Percentiles rank a stretch among this genome's conserved stretches.
phyloP scores from a whole-genome alignment of 2,329 filamentous ascomycete genomes.

The Penicillium freii region DNA sequence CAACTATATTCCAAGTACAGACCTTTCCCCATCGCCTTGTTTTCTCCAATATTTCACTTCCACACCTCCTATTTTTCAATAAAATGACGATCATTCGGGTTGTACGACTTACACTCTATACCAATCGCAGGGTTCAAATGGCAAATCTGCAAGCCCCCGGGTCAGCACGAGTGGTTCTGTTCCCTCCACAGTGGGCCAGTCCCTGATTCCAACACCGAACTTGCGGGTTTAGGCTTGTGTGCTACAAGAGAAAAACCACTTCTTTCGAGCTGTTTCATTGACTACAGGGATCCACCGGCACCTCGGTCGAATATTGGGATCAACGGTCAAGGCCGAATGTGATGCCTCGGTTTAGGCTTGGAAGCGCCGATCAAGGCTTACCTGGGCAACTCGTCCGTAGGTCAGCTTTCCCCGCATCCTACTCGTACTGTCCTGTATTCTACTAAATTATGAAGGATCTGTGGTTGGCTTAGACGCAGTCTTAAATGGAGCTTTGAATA shows the following conservation, averaged over 20 bases:
- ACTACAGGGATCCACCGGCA: neutral
- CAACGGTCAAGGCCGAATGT: neutral
- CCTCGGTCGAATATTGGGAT: neutral
- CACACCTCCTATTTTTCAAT: neutral
- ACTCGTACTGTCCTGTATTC: neutral
- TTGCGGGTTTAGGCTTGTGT: neutral
- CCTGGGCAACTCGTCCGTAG: neutral
- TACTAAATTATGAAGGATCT: neutral
- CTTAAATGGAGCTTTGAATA: neutral
- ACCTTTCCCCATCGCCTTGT: neutral
- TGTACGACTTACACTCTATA: neutral
- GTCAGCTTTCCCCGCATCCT: neutral
- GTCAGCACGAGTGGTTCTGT: neutral
- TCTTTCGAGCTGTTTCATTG: neutral
- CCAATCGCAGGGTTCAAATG: neutral
- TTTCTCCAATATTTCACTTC: neutral
- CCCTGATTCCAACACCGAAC: neutral
- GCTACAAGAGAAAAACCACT: neutral
- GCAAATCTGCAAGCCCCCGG: neutral
- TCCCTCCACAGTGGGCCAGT: neutral
- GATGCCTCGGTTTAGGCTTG: constrained; percentile 6
- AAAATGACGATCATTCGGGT: neutral
- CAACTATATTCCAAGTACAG: neutral
- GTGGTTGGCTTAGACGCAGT: neutral
- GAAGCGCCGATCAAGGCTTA: neutral